These are phyloP conservation scores for Leishmania amazonensis DNA, from an alignment of 208 protist genomes.

Conservation along the genomic window DNA sequence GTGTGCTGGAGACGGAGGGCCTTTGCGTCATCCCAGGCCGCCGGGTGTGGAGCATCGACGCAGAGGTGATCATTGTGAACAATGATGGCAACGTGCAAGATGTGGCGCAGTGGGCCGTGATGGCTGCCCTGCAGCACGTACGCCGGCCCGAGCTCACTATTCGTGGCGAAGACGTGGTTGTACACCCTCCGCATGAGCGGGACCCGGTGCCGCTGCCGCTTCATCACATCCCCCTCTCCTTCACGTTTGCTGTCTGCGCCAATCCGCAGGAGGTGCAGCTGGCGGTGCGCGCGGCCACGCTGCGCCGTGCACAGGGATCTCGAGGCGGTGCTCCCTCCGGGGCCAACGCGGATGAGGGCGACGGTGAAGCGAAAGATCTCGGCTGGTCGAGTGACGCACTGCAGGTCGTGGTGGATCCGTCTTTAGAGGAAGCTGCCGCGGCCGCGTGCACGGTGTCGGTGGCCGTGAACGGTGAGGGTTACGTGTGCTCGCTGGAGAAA, in stretches of 20 bases:
- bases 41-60: constrained; percentile 90
- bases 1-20: constrained; percentile 95
- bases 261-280: constrained; percentile 39
- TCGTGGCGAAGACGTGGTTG: constrained; percentile 71
- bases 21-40: constrained; percentile 95
- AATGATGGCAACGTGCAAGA: constrained; percentile 95
- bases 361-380: not conserved
- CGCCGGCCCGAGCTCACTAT: constrained; percentile 95
- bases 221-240: constrained; percentile 93
- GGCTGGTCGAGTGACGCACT: constrained; percentile 37
- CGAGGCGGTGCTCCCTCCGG: constrained; percentile 5
- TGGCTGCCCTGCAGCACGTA: constrained; percentile 92
- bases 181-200: constrained; percentile 91
- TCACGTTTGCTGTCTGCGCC: constrained; percentile 76
- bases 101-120: constrained; percentile 81
- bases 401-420: constrained; percentile 76
- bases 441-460: constrained; percentile 69
- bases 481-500: constrained; percentile 85
- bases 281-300: constrained; percentile 31
- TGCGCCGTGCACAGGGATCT: constrained; percentile 17
- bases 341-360: not conserved
- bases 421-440: constrained; percentile 59
- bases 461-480: constrained; percentile 81
- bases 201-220: constrained; percentile 95
- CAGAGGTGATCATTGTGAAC: constrained; percentile 93